Base-by-base conservation (phyloP, 352 stramenopile genomes). In the Phytophthora ohioensis region DNA sequence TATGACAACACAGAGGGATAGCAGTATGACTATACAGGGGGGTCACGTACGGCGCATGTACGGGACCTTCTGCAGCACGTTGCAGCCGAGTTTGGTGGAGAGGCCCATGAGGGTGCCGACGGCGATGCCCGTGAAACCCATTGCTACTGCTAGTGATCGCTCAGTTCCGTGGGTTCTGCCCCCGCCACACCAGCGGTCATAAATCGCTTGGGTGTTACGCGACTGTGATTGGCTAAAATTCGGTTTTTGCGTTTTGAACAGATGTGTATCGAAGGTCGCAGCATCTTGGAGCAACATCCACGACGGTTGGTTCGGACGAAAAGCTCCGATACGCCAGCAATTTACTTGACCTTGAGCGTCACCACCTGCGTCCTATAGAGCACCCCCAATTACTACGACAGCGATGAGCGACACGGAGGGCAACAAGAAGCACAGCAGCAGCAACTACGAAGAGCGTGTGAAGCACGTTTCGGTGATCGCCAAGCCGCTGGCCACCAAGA, bases 401-500 rank as follows among this genome's bases (percentile, higher is more conserved):
- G 35, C 72, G 35, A 92, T 93, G 85, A 93, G 82, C 79, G 82
- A 92, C 82, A 82, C 74, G 57, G 82, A 92, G 72, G 78, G 76
- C 67, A 86, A 73, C 69, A 92, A 88, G 81, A 80, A 78, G 47
- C 71, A 54, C 43, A 78, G 66, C 49, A 60, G 62, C 36, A 73
- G 57, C 68, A 75, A 53, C 45, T 96, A 96, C 71, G 89, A 96
- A 71, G 89, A 96, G 72, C 87, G 88, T 49, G 79, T 95, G 38
- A 94, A 94, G 80, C 88, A 96, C 64, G 76, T 96, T 39, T 93
- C 82, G 60, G 76, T 94, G 53, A 99, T 99, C 72, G 89, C 97
- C 39, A 94, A 98, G 75, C 98, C 98, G 32, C 84, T 99, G 56
- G 98, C 98, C 41, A 93, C 87, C 59, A 99, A 99, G 85, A 99